These are phyloP conservation scores for Schwanniomyces etchellsii DNA, from an alignment of 1,139 yeast species.

Conservation along the genomic window DNA sequence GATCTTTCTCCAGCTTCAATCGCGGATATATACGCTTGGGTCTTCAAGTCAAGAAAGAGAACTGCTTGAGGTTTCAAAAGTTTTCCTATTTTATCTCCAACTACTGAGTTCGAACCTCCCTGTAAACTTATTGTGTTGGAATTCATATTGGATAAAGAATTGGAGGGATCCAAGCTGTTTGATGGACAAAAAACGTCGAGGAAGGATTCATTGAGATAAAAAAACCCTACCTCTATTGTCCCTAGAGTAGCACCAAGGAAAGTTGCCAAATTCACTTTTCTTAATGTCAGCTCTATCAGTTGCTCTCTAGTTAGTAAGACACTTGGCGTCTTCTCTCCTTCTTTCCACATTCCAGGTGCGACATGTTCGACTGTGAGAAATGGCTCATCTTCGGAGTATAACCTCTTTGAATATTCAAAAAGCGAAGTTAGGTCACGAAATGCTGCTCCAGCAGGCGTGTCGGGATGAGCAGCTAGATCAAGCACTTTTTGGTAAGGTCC, in stretches of 20 bases:
- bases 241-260: conserved; percentile 83
- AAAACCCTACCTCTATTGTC: conserved; percentile 80
- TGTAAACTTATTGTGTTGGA: conserved; percentile 29
- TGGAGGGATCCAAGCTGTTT: conserved; percentile 37
- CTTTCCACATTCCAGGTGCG: conserved; percentile 65
- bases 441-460: conserved; percentile 67
- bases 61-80: conserved; percentile 77
- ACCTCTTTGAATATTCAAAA: conserved; percentile 65
- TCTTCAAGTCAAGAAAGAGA: conserved; percentile 77
- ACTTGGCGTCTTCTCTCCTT: conserved; percentile 52
- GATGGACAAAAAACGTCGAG: conserved; percentile 79
- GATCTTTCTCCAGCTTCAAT: conserved; percentile 68
- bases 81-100: conserved; percentile 46
- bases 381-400: conserved; percentile 64
- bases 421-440: conserved; percentile 67
- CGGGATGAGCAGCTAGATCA: conserved; percentile 67
- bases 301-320: conserved; percentile 58
- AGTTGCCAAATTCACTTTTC: conserved; percentile 84
- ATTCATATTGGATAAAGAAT: conserved; percentile 36
- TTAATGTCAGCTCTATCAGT: conserved; percentile 61
- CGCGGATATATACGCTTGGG: conserved; percentile 92
- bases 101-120: conserved; percentile 20
- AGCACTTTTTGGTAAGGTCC: conserved; percentile 72
- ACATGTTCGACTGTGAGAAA: conserved; percentile 57
- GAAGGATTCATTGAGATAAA: conserved; percentile 76